phyloP scores from a whole-genome alignment of 2,329 filamentous ascomycete species.

The Neopestalotiopsis sp. region DNA sequence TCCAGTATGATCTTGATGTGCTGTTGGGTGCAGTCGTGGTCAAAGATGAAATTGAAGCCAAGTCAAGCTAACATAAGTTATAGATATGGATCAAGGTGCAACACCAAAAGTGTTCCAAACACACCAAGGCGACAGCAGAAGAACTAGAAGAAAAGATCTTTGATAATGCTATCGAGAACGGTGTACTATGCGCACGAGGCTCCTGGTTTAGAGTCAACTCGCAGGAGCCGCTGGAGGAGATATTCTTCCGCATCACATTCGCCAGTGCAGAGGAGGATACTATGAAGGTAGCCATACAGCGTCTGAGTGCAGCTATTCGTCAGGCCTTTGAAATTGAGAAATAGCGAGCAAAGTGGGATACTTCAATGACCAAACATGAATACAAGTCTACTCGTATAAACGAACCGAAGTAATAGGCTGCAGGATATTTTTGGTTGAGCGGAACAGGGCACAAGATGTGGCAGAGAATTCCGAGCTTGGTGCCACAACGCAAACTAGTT shows the following conservation, averaged over 20 bases:
- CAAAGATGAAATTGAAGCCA: not conserved
- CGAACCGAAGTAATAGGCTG: too few species aligned
- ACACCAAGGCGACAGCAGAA: conserved; percentile 55
- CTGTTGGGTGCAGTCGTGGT: conserved; percentile 40
- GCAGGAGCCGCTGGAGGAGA: conserved; percentile 60
- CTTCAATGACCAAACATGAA: not conserved
- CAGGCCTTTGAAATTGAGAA: conserved; percentile 47
- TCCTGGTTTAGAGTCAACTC: conserved; percentile 89
- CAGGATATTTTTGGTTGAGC: too few species aligned
- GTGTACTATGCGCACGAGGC: conserved; percentile 82
- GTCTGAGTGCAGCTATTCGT: conserved; percentile 78
- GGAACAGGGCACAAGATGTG: too few species aligned
- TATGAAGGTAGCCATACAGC: conserved; percentile 73
- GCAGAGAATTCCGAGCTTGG: not conserved
- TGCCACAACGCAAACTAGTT: not conserved
- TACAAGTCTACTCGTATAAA: too few species aligned
- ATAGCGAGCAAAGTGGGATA: not conserved
- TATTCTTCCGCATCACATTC: conserved; percentile 92
- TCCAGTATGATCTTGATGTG: too few species aligned
- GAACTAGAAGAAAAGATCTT: conserved; percentile 90
- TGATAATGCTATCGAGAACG: conserved; percentile 73
- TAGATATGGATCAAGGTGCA: conserved; percentile 79
- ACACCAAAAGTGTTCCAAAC: conserved; percentile 68
- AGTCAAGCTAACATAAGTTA: not conserved
- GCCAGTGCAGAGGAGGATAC: conserved; percentile 76